Evolutionary conservation across 208 protist species (phyloP), one percentile per base, ranked within the genome.

Genomic region (Sergeia podlipaevii): DNA sequence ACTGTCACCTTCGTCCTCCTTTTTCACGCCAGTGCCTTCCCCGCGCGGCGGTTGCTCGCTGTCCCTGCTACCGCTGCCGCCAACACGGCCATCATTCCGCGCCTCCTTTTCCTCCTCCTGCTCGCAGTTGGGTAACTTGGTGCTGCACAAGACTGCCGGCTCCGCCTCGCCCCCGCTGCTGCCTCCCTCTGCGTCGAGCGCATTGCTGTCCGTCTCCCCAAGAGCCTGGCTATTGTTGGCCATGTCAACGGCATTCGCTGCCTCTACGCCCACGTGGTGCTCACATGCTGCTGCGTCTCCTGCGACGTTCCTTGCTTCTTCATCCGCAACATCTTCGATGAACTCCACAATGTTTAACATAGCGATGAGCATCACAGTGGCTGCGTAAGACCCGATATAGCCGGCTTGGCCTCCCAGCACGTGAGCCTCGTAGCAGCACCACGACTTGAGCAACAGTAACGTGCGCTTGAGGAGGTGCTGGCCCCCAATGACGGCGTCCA

Each of bases 311-410:
- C 11, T 17, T 13, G 20, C 33, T 13, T 24, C 47, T 4, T 10
- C 45, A 6, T 51, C 26, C 28, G 74, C 65, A 1, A 77, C 58
- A 54, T 93, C 85, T 55, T 93, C 85, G 36, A 93, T 50, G 41
- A 93, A 93, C 64, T 93, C 78, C 24, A 93, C 74, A 10, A 81
- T 85, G 64, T 96, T 93, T 17, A 96, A 43, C 58, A 97, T 80
- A 7, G 88, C 65, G 48, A 97, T 88, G 18, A 97, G 85, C 87
- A 97, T 89, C 18, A 94, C 71, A 5, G 89, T 97, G 3, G 90
- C 73, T 0, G 86, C 78, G 65, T 96, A 97, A 26, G 89, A 91
- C 46, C 85, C 82, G 42, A 97, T 79, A 47, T 96, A 84, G 18
- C 93, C 90, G 34, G 75, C 83, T 51, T 95, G 82, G 8, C 85